Conservation (phyloP, 192 early-diverging fungal species). For the Oehlia diaphana region DNA sequence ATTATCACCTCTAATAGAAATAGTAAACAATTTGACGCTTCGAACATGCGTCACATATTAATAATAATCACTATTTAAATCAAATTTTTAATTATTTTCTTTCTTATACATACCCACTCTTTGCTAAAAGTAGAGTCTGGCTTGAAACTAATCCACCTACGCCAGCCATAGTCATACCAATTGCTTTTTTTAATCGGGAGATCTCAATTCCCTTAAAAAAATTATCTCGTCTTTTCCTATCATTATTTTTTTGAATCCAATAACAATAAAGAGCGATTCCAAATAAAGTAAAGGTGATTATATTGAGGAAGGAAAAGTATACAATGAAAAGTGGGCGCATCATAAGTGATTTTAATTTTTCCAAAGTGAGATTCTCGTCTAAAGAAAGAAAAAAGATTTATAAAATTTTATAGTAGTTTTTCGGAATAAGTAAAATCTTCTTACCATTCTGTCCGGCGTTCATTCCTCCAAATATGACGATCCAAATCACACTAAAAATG, state of each 20-base stretch:
- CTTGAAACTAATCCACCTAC: conserved; percentile 61
- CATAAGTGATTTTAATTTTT: conserved; percentile 15
- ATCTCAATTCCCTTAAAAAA: conserved; percentile 33
- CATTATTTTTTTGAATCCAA: conserved; percentile 26
- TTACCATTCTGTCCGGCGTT: conserved; percentile 40
- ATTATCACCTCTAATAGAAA: conserved; percentile 40
- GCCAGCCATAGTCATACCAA: conserved; percentile 56
- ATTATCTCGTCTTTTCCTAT: conserved; percentile 30
- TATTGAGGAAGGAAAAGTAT: conserved; percentile 14
- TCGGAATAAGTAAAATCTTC: conserved; percentile 33
- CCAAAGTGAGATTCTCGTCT: conserved; percentile 36
- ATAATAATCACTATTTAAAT: not conserved
- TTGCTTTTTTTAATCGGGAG: conserved; percentile 44
- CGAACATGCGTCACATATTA: not conserved
- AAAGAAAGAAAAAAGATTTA: conserved; percentile 26
- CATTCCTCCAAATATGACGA: conserved; percentile 61
- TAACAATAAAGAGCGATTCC: conserved; percentile 24
- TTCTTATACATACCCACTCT: conserved; percentile 47
- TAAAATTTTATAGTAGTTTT: conserved; percentile 33
- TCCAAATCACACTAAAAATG: conserved; percentile 58
- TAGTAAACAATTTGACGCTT: conserved; percentile 43
- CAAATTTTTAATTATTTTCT: not conserved
- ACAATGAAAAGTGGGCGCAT: conserved; percentile 4
- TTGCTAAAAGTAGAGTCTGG: conserved; percentile 58
- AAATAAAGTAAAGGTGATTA: conserved; percentile 14